phyloP scores from a whole-genome alignment of 2,329 filamentous ascomycete genomes.

The Scedosporium aurantiacum region DNA sequence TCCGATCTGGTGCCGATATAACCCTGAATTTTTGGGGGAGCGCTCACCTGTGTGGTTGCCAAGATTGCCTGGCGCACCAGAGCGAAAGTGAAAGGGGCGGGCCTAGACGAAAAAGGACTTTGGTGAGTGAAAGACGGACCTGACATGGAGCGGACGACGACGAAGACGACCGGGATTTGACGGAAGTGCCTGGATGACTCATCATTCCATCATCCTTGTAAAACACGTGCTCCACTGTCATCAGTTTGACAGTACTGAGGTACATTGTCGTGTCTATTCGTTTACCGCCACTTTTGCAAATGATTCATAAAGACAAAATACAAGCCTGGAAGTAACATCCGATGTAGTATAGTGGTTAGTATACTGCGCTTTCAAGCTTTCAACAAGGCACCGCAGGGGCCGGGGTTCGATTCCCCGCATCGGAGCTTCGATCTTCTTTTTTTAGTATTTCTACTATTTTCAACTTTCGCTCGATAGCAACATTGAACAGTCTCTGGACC shows the following conservation, averaged over 20 bases:
- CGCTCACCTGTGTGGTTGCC: background rate
- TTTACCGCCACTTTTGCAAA: background rate
- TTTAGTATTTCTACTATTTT: conserved; percentile 3
- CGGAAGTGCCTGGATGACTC: too few species aligned
- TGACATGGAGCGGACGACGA: too few species aligned
- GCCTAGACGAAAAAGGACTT: too few species aligned
- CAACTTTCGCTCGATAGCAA: too few species aligned
- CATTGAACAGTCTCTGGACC: too few species aligned
- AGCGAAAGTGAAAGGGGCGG: background rate
- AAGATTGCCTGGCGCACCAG: background rate
- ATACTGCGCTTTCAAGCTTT: conserved; percentile 5
- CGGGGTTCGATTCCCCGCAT: conserved; percentile 6
- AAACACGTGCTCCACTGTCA: too few species aligned
- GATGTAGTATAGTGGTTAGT: conserved; percentile 5
- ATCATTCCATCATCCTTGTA: too few species aligned
- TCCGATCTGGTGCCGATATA: background rate
- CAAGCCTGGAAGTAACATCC: background rate
- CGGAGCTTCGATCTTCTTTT: background rate
- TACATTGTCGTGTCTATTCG: too few species aligned
- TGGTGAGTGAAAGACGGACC: too few species aligned
- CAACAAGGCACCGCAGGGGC: conserved; percentile 1
- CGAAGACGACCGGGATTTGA: too few species aligned
- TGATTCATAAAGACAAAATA: background rate
- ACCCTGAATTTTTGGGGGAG: background rate
- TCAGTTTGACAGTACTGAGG: too few species aligned